Conservation (phyloP, 2,329 filamentous ascomycete genomes). For the Plectosphaerella plurivora region DNA sequence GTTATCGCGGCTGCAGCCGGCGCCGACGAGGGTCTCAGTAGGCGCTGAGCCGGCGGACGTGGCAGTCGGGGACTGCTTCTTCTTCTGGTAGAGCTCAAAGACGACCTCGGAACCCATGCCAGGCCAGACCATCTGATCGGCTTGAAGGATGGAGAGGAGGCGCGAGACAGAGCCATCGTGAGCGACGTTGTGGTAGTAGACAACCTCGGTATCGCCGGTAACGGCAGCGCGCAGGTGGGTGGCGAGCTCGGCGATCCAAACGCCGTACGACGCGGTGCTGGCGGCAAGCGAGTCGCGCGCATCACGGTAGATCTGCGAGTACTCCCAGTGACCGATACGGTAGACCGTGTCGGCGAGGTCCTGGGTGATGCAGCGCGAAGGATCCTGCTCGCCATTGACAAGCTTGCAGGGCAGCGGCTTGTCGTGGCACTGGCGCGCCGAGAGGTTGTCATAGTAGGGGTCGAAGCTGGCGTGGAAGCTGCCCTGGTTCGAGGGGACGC, state of each 20-base stretch:
- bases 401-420: constrained; percentile 68
- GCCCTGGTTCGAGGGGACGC: constrained; percentile 48
- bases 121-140: constrained; percentile 77
- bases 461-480: constrained; percentile 71
- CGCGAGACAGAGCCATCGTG: constrained; percentile 72
- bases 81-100: constrained; percentile 64
- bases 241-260: constrained; percentile 70
- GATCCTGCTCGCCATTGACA: constrained; percentile 16
- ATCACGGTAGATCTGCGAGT: constrained; percentile 73
- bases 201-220: constrained; percentile 25
- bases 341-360: constrained; percentile 65
- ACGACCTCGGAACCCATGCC: constrained; percentile 78
- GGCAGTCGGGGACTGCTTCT: constrained; percentile 11
- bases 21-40: constrained; percentile 12
- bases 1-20: constrained; percentile 21
- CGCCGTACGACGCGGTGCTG: constrained; percentile 58
- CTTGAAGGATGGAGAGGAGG: constrained; percentile 65
- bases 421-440: constrained; percentile 70
- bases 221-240: constrained; percentile 56
- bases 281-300: constrained; percentile 56
- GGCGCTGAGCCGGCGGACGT: constrained; percentile 7
- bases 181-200: constrained; percentile 73
- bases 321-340: constrained; percentile 75
- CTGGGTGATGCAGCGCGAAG: constrained; percentile 53
- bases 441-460: constrained; percentile 83